phyloP scores from a whole-genome alignment of 2,329 filamentous ascomycete genomes.

The Tolypocladium amazonense region DNA sequence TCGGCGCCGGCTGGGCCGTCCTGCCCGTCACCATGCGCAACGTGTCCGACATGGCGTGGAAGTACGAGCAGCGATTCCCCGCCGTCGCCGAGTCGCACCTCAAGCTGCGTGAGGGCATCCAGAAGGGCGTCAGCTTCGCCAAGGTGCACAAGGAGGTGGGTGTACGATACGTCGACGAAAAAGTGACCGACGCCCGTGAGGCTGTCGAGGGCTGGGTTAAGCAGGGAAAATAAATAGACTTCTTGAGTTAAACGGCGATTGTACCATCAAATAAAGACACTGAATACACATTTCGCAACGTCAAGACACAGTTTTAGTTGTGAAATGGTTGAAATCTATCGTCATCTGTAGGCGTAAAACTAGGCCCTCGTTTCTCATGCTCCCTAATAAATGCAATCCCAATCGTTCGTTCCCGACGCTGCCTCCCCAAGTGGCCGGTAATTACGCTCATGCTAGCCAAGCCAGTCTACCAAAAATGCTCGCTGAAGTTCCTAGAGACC shows the following conservation, averaged over 20 bases:
- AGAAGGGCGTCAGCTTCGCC: conserved; percentile 61
- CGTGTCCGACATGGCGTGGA: conserved; percentile 76
- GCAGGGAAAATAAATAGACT: conserved; percentile 60
- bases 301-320: background rate
- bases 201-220: conserved; percentile 80
- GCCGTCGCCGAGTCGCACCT: conserved; percentile 74
- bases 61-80: conserved; percentile 84
- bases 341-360: background rate
- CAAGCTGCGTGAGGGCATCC: conserved; percentile 55
- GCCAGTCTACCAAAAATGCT: background rate
- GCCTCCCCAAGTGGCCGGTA: background rate
- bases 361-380: background rate
- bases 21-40: conserved; percentile 87
- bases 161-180: conserved; percentile 65
- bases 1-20: conserved; percentile 74
- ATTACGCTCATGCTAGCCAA: conserved; percentile 11
- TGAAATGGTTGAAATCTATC: background rate
- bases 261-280: conserved; percentile 27
- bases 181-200: conserved; percentile 66
- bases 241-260: conserved; percentile 15
- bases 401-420: background rate
- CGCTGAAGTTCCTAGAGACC: background rate
- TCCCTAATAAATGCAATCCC: background rate
- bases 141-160: conserved; percentile 63
- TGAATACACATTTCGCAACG: conserved; percentile 7